A percentile compares a stretch with the other conserved stretches of the same genome.
These are phyloP conservation scores for Fusarium sulawesiense DNA, from an alignment of 2,329 filamentous ascomycete genomes.

Conservation along the genomic window DNA sequence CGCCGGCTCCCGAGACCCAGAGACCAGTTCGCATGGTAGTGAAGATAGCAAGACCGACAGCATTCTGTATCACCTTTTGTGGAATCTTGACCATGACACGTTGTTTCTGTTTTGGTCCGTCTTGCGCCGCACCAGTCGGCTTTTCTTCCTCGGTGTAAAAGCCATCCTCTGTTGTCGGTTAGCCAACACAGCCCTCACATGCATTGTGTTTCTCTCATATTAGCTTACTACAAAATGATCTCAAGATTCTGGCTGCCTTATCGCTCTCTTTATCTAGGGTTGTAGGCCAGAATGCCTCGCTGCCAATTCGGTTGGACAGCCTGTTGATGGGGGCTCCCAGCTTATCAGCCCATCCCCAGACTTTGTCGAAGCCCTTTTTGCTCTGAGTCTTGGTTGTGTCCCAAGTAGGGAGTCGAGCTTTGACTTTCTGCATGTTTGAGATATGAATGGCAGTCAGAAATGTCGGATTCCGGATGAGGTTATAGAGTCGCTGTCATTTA, in stretches of 20 bases:
- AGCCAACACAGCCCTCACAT: fast-evolving
- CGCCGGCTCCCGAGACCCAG: conserved; percentile 74
- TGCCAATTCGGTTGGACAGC: conserved; percentile 81
- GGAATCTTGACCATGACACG: conserved; percentile 65
- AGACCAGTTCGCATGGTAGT: conserved; percentile 75
- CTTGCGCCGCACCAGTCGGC: conserved; percentile 32
- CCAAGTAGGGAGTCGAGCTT: conserved; percentile 58
- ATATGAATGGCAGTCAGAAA: not conserved
- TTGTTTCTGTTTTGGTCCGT: conserved; percentile 55
- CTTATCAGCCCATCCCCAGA: conserved; percentile 65
- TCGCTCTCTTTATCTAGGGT: conserved; percentile 88
- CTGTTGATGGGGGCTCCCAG: conserved; percentile 80
- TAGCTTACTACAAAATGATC: conserved; percentile 83
- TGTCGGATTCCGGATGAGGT: not conserved
- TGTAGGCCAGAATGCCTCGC: conserved; percentile 87
- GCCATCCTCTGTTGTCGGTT: conserved; percentile 59
- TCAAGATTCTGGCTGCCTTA: conserved; percentile 85
- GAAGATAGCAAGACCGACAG: conserved; percentile 77
- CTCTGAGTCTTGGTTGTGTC: conserved; percentile 63
- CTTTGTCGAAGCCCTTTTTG: conserved; percentile 79
- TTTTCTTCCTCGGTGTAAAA: conserved; percentile 59
- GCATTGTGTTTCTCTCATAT: fast-evolving
- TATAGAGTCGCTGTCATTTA: conserved; percentile 3
- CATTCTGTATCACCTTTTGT: conserved; percentile 69
- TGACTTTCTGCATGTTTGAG: conserved; percentile 51